Conservation (phyloP, 495 filamentous ascomycete genomes). For the Podospora pseudocomata region DNA sequence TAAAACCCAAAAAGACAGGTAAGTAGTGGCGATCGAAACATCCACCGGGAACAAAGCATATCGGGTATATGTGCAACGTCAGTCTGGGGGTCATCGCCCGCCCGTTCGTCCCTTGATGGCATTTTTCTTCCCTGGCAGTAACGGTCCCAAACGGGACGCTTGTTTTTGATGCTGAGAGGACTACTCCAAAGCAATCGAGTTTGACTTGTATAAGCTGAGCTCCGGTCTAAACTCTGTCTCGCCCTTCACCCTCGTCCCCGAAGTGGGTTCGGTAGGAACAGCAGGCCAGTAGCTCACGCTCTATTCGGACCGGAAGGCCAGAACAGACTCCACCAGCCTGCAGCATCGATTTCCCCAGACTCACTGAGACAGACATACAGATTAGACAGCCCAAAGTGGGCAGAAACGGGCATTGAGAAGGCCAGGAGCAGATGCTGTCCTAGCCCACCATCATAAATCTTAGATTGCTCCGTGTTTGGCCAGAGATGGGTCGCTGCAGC, state of each 20-base stretch:
- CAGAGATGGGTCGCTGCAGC: conserved; percentile 21
- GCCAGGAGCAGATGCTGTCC: conserved; percentile 11
- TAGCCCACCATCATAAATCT: conserved; percentile 4
- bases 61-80: conserved; percentile 25
- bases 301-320: background rate
- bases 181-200: too few relatives aligned
- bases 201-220: background rate
- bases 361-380: background rate
- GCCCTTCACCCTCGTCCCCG: background rate
- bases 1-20: background rate
- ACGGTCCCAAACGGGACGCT: background rate
- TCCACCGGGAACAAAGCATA: conserved; percentile 25
- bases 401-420: background rate
- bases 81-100: background rate
- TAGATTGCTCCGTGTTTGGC: conserved; percentile 7
- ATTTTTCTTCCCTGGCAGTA: background rate
- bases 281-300: background rate
- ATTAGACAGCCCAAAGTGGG: background rate
- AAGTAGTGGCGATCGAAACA: conserved; percentile 22
- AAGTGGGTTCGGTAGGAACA: background rate
- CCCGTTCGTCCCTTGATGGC: background rate
- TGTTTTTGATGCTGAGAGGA: background rate
- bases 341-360: background rate
- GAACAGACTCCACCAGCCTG: background rate
- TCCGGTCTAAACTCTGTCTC: background rate